These are phyloP conservation scores for Ustilago xerochloae DNA, from an alignment of 1,284 basidiomycete genomes.

Conservation along the genomic window DNA sequence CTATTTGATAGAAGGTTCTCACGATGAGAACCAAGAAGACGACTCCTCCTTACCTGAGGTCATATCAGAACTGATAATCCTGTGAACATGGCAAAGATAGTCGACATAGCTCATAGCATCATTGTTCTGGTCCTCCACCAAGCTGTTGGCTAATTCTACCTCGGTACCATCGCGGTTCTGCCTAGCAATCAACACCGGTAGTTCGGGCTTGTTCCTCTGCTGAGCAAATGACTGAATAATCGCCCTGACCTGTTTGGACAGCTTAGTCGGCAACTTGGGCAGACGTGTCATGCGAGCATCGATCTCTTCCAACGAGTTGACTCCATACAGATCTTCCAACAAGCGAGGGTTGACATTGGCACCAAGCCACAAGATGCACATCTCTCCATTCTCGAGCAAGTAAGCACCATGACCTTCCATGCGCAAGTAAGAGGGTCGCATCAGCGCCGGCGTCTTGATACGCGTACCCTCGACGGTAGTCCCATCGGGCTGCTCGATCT, in stretches of 20 bases:
- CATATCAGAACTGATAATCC: slow-evolving; percentile 64
- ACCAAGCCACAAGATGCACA: slow-evolving; percentile 91
- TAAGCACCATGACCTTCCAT: slow-evolving; percentile 94
- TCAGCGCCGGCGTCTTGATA: slow-evolving; percentile 79
- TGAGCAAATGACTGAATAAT: slow-evolving; percentile 79
- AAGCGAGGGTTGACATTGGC: slow-evolving; percentile 82
- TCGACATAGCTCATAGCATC: slow-evolving; percentile 77
- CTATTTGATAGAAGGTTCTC: not conserved
- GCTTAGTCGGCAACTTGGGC: slow-evolving; percentile 78
- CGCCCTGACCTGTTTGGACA: slow-evolving; percentile 87
- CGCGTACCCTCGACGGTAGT: slow-evolving; percentile 70
- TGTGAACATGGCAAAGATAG: slow-evolving; percentile 66
- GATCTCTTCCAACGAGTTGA: slow-evolving; percentile 80
- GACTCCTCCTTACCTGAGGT: slow-evolving; percentile 50
- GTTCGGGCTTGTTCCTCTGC: slow-evolving; percentile 74
- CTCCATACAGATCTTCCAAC: slow-evolving; percentile 85
- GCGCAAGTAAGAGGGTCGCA: slow-evolving; percentile 84
- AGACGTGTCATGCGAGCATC: slow-evolving; percentile 79
- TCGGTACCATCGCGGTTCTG: slow-evolving; percentile 94
- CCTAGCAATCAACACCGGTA: slow-evolving; percentile 82
- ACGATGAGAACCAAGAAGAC: slow-evolving; percentile 48
- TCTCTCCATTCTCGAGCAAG: slow-evolving; percentile 91
- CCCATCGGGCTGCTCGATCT: slow-evolving; percentile 69
- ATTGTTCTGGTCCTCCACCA: slow-evolving; percentile 97
- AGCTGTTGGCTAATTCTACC: slow-evolving; percentile 95